Base-by-base conservation (phyloP, 1,139 yeast species). In the Debaryomyces coudertii region DNA sequence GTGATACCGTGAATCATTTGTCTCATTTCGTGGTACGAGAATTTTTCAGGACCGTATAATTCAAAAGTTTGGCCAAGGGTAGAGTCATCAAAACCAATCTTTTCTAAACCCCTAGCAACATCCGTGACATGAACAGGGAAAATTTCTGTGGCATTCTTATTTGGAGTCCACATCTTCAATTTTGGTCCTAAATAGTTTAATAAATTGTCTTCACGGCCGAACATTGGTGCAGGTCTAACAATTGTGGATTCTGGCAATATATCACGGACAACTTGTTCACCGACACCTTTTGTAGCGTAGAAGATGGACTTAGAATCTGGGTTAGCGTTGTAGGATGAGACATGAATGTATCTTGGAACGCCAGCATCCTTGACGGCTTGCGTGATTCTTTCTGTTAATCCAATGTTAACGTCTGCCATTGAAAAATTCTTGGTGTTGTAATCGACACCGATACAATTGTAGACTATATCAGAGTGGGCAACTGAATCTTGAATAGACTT, bases 211-310 rank as follows among this genome's bases (percentile, higher is more conserved):
- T 85, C 87, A 62, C 85, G 76, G 36, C 95, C 95, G 62, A 69
- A 89, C 81, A 88, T 78, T 51, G 88, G 90, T 16, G 88, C 83
- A 9, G 96, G 96, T 66, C 96, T 83, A 36, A 89, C 95, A 60
- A 89, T 87, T 29, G 96, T 89, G 42, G 89, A 77, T 57, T 83
- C 87, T 28, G 96, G 95, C 47, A 80, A 66, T 44, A 79, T 78
- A 43, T 82, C 88, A 53, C 78, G 74, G 35, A 85, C 95, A 27
- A 79, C 79, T 60, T 80, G 76, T 69, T 89, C 96, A 51, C 89
- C 93, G 46, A 83, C 69, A 49, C 89, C 95, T 72, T 88, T 89
- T 45, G 96, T 84, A 39, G 92, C 87, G 63, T 83, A 84, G 65
- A 81, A 89, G 16, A 80, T 76, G 5, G 93, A 85, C 31, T 80